Base-by-base conservation (phyloP, 2,329 filamentous ascomycete species). In the Didymella pinodella region DNA sequence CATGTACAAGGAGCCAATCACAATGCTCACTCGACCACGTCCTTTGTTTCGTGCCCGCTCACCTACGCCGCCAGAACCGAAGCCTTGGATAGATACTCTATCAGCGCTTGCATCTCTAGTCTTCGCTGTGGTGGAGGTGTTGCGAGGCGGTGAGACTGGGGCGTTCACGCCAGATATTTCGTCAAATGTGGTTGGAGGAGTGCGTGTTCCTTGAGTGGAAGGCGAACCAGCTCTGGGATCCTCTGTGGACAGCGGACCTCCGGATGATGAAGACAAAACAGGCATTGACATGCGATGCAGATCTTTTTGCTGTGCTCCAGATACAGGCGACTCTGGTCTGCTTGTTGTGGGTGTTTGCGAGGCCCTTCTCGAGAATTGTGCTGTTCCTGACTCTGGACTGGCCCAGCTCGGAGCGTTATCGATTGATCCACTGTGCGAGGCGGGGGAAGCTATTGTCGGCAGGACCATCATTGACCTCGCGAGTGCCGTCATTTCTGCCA, bases 1-100 rank as follows among this genome's bases (percentile, higher is more conserved):
- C 66, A 99, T 85, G 75, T 94, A 96, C 65, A 97, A 82, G 16
- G 90, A 92, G 1, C 92, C 94, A 65, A 96, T 84, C 8, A 96
- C 85, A 56, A 97, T 88, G 22, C 87, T 87, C 14, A 91, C 85
- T 54, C 94, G 88, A 28, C 90, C 90, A 75, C 90, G 93, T 29
- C 92, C 92, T 74, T 92, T 92, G 66, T 89, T 89, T 62, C 92
- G 88, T 74, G 88, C 90, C 63, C 90, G 84, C 72, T 97, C 92
- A 65, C 89, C 90, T 59, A 90, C 81, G 55, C 90, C 89, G 10
- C 78, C 77, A 25, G 80, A 79, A 3, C 80, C 80, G 48, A 96
- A 92, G 0, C 92, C 92, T 53, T 85, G 83, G 22, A 85, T 79
- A 25, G 85, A 85, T 63, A 85, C 81, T 41, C 86, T 81, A 85